These are phyloP conservation scores for Globisporangium viniferum DNA, from an alignment of 352 stramenopile species.

Conservation along the genomic window DNA sequence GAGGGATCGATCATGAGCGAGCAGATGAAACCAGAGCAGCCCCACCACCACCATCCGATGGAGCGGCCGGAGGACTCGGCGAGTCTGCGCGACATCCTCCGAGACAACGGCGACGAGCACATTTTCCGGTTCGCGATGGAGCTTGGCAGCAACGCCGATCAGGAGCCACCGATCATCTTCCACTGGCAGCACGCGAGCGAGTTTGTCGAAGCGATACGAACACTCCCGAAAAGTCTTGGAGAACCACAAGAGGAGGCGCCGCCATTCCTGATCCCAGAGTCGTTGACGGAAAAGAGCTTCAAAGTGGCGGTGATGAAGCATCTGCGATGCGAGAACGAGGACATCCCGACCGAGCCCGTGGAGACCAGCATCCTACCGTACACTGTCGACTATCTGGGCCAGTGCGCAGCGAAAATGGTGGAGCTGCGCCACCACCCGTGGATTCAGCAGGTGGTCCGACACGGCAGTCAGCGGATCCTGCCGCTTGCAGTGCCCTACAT, in stretches of 20 bases:
- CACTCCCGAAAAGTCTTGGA: neutral
- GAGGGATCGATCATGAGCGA: too few species aligned
- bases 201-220: conserved; percentile 1
- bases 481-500: conserved; percentile 4
- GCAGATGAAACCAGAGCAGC: too few species aligned
- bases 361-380: conserved; percentile 10
- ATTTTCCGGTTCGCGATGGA: conserved; percentile 3
- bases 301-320: neutral
- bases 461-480: neutral
- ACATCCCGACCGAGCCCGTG: neutral
- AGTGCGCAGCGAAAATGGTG: conserved; percentile 1
- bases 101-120: neutral
- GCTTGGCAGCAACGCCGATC: conserved; percentile 2
- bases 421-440: conserved; percentile 6
- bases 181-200: conserved; percentile 5
- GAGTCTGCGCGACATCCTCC: neutral
- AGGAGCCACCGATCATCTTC: conserved; percentile 1
- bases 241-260: neutral
- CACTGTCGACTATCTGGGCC: conserved; percentile 4
- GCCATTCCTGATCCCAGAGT: neutral
- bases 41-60: neutral
- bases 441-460: neutral
- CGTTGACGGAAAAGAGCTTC: neutral
- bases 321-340: conserved; percentile 1
- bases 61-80: neutral